Evolutionary conservation across 139 green algal species (phyloP).

Genomic region (Picochlorum sp.): DNA sequence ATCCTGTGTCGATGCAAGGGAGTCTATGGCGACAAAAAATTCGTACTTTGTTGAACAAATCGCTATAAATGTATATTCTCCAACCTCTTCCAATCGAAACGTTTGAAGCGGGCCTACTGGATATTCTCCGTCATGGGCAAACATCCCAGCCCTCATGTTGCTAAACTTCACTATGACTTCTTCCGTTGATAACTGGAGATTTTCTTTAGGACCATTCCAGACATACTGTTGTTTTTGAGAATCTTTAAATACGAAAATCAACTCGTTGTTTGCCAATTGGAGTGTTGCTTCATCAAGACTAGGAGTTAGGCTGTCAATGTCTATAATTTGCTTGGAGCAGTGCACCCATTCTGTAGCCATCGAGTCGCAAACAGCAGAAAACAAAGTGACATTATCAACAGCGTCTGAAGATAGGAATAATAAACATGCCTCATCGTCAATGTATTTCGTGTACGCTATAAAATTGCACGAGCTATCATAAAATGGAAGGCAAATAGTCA

Average conservation of each 20-base stretch:
- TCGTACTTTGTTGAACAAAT: constrained; percentile 1
- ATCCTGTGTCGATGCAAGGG: neutral
- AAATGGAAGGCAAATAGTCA: constrained; percentile 67
- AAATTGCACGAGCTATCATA: constrained; percentile 69
- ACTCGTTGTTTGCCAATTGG: neutral
- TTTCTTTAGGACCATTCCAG: neutral
- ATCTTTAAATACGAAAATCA: neutral
- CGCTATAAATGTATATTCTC: constrained; percentile 7
- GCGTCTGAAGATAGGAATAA: too few species aligned
- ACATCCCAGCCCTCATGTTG: constrained; percentile 23
- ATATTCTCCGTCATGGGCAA: constrained; percentile 2
- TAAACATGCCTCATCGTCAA: constrained; percentile 29
- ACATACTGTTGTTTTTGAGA: neutral
- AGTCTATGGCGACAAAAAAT: constrained; percentile 16
- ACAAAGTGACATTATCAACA: too few species aligned
- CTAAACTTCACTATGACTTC: constrained; percentile 8
- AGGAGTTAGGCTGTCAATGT: neutral
- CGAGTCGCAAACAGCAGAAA: too few species aligned
- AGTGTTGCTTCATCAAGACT: neutral
- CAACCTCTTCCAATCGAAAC: constrained; percentile 11
- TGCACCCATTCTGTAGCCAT: too few species aligned
- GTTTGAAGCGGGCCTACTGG: constrained; percentile 8
- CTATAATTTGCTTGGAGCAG: too few species aligned
- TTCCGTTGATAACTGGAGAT: neutral
- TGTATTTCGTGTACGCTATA: constrained; percentile 65